These are phyloP conservation scores for Penicilliopsis zonata DNA, from an alignment of 495 filamentous ascomycete genomes.

Conservation along the genomic window DNA sequence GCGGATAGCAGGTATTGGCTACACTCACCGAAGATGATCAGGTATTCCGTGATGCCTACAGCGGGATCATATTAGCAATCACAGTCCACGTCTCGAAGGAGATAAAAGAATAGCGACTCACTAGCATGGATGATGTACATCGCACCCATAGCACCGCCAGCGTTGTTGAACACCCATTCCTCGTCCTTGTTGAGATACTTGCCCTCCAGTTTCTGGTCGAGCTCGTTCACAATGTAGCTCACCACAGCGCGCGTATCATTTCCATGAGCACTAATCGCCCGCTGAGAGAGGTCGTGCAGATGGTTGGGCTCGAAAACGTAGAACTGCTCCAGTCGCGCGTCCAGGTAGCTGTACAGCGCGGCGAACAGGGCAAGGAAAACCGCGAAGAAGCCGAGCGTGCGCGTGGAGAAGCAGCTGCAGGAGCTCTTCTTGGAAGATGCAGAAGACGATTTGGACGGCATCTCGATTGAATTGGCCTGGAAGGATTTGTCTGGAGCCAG, in stretches of 20 bases:
- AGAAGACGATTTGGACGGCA: conserved; percentile 1
- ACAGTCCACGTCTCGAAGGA: conserved; percentile 1
- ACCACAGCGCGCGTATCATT: conserved; percentile 61
- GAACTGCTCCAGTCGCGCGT: conserved; percentile 58
- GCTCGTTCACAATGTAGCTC: conserved; percentile 43
- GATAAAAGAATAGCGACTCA: conserved; percentile 17
- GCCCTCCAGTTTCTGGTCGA: conserved; percentile 24
- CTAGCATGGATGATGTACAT: conserved; percentile 86
- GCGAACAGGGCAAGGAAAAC: conserved; percentile 47
- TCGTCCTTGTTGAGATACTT: conserved; percentile 30
- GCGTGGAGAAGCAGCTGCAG: conserved; percentile 9
- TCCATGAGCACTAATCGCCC: conserved; percentile 52
- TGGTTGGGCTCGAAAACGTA: conserved; percentile 64
- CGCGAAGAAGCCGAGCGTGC: conserved; percentile 42
- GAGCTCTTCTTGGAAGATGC: neutral
- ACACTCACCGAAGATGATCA: conserved; percentile 60
- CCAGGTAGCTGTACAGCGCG: conserved; percentile 48
- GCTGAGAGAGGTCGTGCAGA: conserved; percentile 54
- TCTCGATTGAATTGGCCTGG: neutral
- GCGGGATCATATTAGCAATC: conserved; percentile 6
- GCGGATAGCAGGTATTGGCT: neutral
- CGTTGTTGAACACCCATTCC: conserved; percentile 50
- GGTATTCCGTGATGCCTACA: conserved; percentile 57
- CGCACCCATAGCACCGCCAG: conserved; percentile 75
- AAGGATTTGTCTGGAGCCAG: neutral